These are phyloP conservation scores for Glycine soja DNA, from an alignment of 306 rosid species.

Conservation along the genomic window DNA sequence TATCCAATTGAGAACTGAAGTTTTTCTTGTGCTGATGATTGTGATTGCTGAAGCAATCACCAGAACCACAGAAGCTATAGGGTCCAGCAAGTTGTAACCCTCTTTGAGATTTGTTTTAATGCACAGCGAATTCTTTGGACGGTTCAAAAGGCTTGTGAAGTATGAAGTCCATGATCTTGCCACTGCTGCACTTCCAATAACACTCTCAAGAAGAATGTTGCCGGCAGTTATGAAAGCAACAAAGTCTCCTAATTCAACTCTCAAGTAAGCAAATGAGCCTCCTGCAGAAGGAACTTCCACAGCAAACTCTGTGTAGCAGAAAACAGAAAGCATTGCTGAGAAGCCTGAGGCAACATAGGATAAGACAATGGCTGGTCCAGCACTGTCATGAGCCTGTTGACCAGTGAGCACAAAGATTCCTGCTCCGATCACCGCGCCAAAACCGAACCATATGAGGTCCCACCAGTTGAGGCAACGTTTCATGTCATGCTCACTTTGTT, in stretches of 20 bases:
- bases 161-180: conserved; percentile 85
- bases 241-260: conserved; percentile 82
- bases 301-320: conserved; percentile 83
- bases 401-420: conserved; percentile 87
- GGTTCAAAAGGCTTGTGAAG: conserved; percentile 67
- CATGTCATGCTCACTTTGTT: conserved; percentile 68
- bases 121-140: conserved; percentile 57
- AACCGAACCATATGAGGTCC: conserved; percentile 87
- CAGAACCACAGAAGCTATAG: conserved; percentile 70
- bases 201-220: conserved; percentile 73
- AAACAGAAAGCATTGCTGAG: conserved; percentile 86
- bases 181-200: conserved; percentile 73
- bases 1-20: conserved; percentile 74
- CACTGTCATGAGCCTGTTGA: conserved; percentile 59
- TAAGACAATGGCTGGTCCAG: conserved; percentile 78
- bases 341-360: conserved; percentile 77
- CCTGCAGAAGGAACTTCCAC: conserved; percentile 84
- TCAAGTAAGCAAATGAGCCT: conserved; percentile 82
- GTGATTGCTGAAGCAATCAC: conserved; percentile 53
- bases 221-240: conserved; percentile 83
- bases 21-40: conserved; percentile 70
- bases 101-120: conserved; percentile 57
- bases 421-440: conserved; percentile 79
- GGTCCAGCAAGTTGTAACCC: conserved; percentile 72
- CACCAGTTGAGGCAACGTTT: conserved; percentile 72